Evolutionary conservation across 139 green algal species (phyloP), one percentile per base, ranked within the genome.

Genomic region (Closterium sp.): DNA sequence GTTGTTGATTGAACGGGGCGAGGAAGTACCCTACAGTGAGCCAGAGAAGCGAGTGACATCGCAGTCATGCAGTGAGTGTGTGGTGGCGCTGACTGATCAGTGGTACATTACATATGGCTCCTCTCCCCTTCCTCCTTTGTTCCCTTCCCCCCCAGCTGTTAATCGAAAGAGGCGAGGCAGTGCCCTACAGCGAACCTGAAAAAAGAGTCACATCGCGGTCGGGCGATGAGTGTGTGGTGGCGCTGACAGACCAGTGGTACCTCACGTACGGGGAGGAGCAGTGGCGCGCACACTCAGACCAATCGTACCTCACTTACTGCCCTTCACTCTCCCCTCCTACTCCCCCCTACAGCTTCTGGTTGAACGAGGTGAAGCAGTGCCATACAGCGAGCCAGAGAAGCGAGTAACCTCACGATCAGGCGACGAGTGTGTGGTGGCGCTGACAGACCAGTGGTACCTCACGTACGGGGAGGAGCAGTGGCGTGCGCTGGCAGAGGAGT

Each of bases 1-100:
- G 89, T 62, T 98, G 91, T 95, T 99, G 96, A 62, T 99, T 27
- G 96, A 95, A 3, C 94, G 91, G 0, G 97, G 97, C 0, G 73
- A 97, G 22, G 98, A 96, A 0, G 87, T 99, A 31, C 29, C 96
- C 1, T 99, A 99, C 96, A 97, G 70, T 84, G 97, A 99, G 89
- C 95, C 94, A 11, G 95, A 96, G 87, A 95, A 95, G 87, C 92
- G 94, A 89, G 98, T 99, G 21, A 97, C 98, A 73, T 97, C 94
- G 32, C 96, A 98, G 62, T 97, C 95, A 7, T 98, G 97, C 2
- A 98, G 99, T 88, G 97, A 99, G 91, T 99, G 98, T 92, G 97
- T 99, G 73, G 98, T 99, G 50, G 98, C 98, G n/a, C 96, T 99
- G 2, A 99, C 98, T 0, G 98, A 99, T 95, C 98, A 99, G 94